phyloP scores from a whole-genome alignment of 1,284 basidiomycete species.

The Phenoliferia sp. region DNA sequence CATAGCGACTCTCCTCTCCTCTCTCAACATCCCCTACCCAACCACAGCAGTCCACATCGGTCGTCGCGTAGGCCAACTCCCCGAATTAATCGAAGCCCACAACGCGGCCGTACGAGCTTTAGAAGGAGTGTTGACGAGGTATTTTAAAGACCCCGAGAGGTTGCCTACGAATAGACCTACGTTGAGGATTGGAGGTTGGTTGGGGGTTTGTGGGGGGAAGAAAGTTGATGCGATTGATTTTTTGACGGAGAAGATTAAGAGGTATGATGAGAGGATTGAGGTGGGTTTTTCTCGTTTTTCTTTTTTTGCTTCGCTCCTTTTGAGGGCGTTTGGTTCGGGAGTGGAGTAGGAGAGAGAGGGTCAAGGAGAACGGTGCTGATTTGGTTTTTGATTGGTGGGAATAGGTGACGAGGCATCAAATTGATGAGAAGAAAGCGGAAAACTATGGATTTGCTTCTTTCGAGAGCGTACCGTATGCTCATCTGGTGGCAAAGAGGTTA shows the following conservation, averaged over 20 bases:
- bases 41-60: constrained; percentile 79
- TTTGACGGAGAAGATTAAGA: constrained; percentile 56
- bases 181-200: constrained; percentile 62
- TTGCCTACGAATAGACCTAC: constrained; percentile 69
- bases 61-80: constrained; percentile 65
- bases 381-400: constrained; percentile 59
- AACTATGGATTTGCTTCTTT: constrained; percentile 79
- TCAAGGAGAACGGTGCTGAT: constrained; percentile 11
- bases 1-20: constrained; percentile 44
- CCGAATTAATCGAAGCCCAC: constrained; percentile 66
- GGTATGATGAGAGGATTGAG: constrained; percentile 66
- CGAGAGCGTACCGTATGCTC: constrained; percentile 85
- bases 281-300: constrained; percentile 39
- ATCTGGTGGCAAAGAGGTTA: constrained; percentile 69
- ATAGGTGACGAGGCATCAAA: constrained; percentile 30
- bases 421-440: constrained; percentile 55
- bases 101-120: constrained; percentile 79
- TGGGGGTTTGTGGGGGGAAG: constrained; percentile 72
- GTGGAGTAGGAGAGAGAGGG: too few relatives aligned
- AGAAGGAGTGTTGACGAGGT: constrained; percentile 74
- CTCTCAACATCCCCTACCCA: constrained; percentile 61
- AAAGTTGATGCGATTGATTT: constrained; percentile 76
- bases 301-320: background rate
- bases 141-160: constrained; percentile 68
- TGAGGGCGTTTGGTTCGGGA: too few relatives aligned